These are phyloP conservation scores for Ilyonectria mors-panacis DNA, from an alignment of 2,329 filamentous ascomycete species.

Conservation along the genomic window DNA sequence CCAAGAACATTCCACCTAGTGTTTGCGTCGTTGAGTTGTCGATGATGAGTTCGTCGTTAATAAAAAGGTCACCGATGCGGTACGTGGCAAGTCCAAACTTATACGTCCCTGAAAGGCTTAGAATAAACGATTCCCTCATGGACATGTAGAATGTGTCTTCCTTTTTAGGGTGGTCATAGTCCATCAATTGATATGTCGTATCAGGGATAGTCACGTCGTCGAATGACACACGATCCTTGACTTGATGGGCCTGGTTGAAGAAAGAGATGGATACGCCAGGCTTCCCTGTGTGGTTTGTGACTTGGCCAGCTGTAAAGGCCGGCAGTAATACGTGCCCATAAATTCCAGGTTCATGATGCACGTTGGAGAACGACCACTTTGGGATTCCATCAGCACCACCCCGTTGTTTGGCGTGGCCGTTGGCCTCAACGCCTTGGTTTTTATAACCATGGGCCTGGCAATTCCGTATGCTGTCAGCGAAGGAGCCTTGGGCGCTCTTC, in stretches of 20 bases:
- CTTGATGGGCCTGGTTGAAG: constrained; percentile 29
- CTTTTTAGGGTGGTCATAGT: constrained; percentile 43
- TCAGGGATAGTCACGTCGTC: constrained; percentile 43
- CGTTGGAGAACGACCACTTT: no score
- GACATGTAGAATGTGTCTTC: constrained; percentile 40
- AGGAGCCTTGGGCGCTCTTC: neutral
- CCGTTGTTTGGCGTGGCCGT: neutral
- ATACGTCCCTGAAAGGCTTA: constrained; percentile 40
- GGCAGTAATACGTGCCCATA: constrained; percentile 30
- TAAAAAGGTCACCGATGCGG: constrained; percentile 51
- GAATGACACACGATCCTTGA: constrained; percentile 25
- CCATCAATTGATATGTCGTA: constrained; percentile 47
- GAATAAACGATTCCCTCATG: constrained; percentile 37
- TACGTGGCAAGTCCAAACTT: constrained; percentile 53
- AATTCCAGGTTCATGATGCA: constrained; percentile 25
- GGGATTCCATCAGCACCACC: neutral
- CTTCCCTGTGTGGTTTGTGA: neutral
- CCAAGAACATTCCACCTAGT: constrained; percentile 53
- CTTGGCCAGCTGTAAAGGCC: constrained; percentile 21
- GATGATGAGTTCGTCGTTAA: constrained; percentile 52
- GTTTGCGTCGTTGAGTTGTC: constrained; percentile 50
- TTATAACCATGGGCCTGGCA: neutral
- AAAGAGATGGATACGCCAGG: constrained; percentile 28
- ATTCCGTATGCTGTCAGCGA: neutral
- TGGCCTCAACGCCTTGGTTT: neutral